Conservation (phyloP, 441 rosid genomes). For the Mallotus japonicus region DNA sequence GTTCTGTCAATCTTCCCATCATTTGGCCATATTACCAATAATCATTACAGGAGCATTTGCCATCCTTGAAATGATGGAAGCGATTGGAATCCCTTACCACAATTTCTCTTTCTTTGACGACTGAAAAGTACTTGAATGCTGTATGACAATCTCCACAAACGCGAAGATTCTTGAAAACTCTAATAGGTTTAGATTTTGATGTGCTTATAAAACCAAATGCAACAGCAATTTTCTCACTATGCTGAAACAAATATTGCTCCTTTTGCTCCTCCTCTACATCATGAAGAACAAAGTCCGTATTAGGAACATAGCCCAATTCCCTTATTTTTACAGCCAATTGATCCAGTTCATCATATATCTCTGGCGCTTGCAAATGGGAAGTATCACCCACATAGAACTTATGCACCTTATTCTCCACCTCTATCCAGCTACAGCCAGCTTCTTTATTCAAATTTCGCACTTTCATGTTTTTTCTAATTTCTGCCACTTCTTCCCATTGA, state of each 20-base stretch:
- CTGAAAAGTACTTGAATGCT: slow-evolving; percentile 19
- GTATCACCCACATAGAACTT: slow-evolving; percentile 13
- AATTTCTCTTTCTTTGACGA: slow-evolving; percentile 15
- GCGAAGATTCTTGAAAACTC: slow-evolving; percentile 40
- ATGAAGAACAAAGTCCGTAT: slow-evolving; percentile 15
- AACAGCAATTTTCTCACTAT: slow-evolving; percentile 16
- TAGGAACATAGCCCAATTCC: slow-evolving; percentile 44
- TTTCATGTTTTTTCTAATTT: slow-evolving; percentile 9
- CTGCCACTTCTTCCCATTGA: slow-evolving; percentile 18
- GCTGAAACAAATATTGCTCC: slow-evolving; percentile 18
- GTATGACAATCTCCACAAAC: slow-evolving; percentile 52
- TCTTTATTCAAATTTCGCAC: slow-evolving; percentile 7
- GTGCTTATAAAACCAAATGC: slow-evolving; percentile 19
- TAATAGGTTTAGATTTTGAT: neutral
- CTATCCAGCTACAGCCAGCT: slow-evolving; percentile 20
- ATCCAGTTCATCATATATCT: slow-evolving; percentile 14
- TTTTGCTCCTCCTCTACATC: slow-evolving; percentile 17
- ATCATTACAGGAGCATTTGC: slow-evolving; percentile 19
- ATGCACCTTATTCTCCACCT: slow-evolving; percentile 17
- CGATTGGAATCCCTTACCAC: slow-evolving; percentile 19
- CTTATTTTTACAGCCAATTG: slow-evolving; percentile 17
- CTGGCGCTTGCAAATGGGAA: slow-evolving; percentile 7
- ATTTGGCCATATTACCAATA: slow-evolving; percentile 6
- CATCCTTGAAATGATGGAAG: slow-evolving; percentile 18
- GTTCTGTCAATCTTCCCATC: neutral